Evolutionary conservation across 1,139 yeast genomes (phyloP).

Genomic region (Debaryomyces fabryi): DNA sequence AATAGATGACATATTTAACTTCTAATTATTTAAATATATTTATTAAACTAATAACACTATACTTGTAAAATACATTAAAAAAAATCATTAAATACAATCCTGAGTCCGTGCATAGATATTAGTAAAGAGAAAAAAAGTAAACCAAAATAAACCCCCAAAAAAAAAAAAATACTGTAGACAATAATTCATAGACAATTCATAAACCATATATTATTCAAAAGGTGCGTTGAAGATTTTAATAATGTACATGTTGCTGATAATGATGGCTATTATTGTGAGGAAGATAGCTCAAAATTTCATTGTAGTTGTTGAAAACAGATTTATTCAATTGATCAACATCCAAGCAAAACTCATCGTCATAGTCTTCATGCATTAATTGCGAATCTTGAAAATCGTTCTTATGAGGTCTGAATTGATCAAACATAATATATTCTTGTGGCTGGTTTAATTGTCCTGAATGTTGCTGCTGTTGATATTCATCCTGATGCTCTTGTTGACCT

Average conservation of each 20-base stretch:
- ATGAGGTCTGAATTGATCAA: slow-evolving; percentile 7
- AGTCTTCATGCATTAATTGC: slow-evolving; percentile 27
- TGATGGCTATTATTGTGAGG: slow-evolving; percentile 17
- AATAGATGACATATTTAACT: slow-evolving; percentile 60
- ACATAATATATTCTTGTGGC: slow-evolving; percentile 3
- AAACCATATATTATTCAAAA: background rate
- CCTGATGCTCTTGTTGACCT: slow-evolving; percentile 3
- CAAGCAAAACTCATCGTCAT: slow-evolving; percentile 51
- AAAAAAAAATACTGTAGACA: background rate
- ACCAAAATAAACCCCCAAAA: slow-evolving; percentile 1
- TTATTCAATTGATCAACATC: slow-evolving; percentile 47
- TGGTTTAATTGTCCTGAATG: background rate
- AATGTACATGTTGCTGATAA: slow-evolving; percentile 18
- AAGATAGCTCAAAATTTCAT: slow-evolving; percentile 21
- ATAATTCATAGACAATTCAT: background rate
- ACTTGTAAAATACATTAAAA: slow-evolving; percentile 4
- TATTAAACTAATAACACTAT: slow-evolving; percentile 1
- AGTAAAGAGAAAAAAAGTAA: slow-evolving; percentile 2
- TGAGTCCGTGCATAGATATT: slow-evolving; percentile 5
- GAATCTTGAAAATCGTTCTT: background rate
- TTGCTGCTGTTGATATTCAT: slow-evolving; percentile 3
- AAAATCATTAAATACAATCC: slow-evolving; percentile 6
- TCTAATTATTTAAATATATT: background rate
- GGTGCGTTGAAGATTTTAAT: slow-evolving; percentile 11
- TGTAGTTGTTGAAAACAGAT: slow-evolving; percentile 22